Evolutionary conservation across 257 asterid genomes (phyloP).

Genomic region (Penstemon newberryi): DNA sequence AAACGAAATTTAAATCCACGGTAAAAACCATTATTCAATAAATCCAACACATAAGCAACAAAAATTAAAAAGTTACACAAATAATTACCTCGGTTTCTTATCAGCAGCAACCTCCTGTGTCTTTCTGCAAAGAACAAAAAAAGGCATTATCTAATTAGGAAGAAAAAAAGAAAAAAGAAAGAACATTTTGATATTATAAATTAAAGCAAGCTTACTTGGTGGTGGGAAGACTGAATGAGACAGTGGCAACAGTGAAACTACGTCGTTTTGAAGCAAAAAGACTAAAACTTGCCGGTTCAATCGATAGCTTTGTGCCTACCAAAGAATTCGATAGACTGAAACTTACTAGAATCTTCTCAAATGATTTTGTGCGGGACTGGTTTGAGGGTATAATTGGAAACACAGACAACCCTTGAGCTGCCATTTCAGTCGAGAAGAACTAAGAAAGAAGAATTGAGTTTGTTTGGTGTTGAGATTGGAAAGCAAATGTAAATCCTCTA

Average conservation of each 20-base stretch:
- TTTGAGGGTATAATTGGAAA: slow-evolving; percentile 41
- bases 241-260: slow-evolving; percentile 56
- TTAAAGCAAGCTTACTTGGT: slow-evolving; percentile 44
- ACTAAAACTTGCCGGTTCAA: slow-evolving; percentile 37
- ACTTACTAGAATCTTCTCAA: slow-evolving; percentile 29
- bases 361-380: slow-evolving; percentile 39
- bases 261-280: slow-evolving; percentile 47
- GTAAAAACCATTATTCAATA: background rate
- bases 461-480: too few species aligned
- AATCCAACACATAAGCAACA: background rate
- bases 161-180: slow-evolving; percentile 3
- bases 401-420: slow-evolving; percentile 65
- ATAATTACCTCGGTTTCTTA: slow-evolving; percentile 52
- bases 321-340: slow-evolving; percentile 41
- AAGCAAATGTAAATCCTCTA: too few species aligned
- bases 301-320: slow-evolving; percentile 50
- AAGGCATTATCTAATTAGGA: slow-evolving; percentile 2
- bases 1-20: too few species aligned
- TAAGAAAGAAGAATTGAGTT: too few species aligned
- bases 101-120: slow-evolving; percentile 39
- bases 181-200: slow-evolving; percentile 13
- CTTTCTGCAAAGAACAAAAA: slow-evolving; percentile 46
- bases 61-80: background rate
- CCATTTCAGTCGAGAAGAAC: slow-evolving; percentile 44
- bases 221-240: slow-evolving; percentile 70